Evolutionary conservation across 2,329 filamentous ascomycete genomes (phyloP).

Genomic region (Iodosphaeria phyllophila): DNA sequence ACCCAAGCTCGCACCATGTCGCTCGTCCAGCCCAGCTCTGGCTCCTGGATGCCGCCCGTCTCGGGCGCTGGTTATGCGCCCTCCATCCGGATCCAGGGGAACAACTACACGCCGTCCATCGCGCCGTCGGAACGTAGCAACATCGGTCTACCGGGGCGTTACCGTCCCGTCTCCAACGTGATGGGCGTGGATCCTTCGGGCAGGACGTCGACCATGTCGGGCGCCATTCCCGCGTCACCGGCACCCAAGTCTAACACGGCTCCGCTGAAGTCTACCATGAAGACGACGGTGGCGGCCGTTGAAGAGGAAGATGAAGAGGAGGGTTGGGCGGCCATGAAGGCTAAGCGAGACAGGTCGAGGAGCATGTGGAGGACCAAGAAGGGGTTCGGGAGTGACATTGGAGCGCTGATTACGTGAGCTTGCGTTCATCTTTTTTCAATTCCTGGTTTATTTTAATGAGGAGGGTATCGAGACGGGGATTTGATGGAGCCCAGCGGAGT

Average conservation of each 20-base stretch:
- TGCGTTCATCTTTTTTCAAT: conserved; percentile 1
- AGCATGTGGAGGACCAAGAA: conserved; percentile 48
- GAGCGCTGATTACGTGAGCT: conserved; percentile 23
- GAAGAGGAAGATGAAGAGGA: conserved; percentile 46
- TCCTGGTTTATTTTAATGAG: too few relatives aligned
- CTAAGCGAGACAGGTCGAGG: conserved; percentile 49
- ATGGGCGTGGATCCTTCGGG: conserved; percentile 16
- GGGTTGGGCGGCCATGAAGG: conserved; percentile 53
- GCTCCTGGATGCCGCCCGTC: conserved; percentile 36
- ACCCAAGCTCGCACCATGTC: conserved; percentile 53
- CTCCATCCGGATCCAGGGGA: conserved; percentile 28
- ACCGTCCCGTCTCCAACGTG: conserved; percentile 68
- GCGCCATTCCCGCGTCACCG: too few relatives aligned
- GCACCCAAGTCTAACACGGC: conserved; percentile 18
- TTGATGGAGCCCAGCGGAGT: too few relatives aligned
- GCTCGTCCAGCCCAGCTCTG: conserved; percentile 55
- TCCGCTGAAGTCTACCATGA: conserved; percentile 18
- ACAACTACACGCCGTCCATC: conserved; percentile 71
- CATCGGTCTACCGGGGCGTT: conserved; percentile 72
- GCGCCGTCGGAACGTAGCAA: conserved; percentile 93
- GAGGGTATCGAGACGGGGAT: too few relatives aligned
- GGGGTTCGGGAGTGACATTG: conserved; percentile 25
- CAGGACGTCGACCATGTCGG: conserved; percentile 24
- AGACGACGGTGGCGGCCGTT: conserved; percentile 22
- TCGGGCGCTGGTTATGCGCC: conserved; percentile 25